Conservation (phyloP, 352 stramenopile species). For the Phytopythium kandeliae region DNA sequence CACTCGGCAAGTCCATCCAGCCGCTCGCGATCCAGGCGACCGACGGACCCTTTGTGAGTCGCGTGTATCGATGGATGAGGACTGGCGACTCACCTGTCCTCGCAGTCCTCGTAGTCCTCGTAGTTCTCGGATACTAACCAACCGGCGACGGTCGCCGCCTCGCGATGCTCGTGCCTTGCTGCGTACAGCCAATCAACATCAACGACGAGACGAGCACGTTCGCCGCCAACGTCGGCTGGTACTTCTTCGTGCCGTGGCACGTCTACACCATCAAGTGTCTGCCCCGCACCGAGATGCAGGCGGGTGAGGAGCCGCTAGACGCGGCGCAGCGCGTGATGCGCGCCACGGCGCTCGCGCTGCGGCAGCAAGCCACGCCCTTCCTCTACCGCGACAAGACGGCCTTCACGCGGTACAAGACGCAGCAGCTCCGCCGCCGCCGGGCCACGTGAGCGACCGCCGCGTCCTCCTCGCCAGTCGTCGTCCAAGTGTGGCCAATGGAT, state of each 20-base stretch:
- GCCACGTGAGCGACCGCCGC: background rate
- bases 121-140: too few species aligned
- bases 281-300: slow-evolving; percentile 22
- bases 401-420: slow-evolving; percentile 50
- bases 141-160: too few species aligned
- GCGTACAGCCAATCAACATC: slow-evolving; percentile 57
- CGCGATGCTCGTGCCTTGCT: too few species aligned
- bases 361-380: slow-evolving; percentile 55
- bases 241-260: slow-evolving; percentile 65
- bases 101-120: too few species aligned
- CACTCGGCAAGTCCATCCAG: slow-evolving; percentile 51
- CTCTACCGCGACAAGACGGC: slow-evolving; percentile 71
- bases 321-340: slow-evolving; percentile 65
- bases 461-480: too few species aligned
- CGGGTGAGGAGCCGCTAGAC: slow-evolving; percentile 38
- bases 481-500: too few species aligned
- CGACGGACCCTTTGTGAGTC: slow-evolving; percentile 59
- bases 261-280: slow-evolving; percentile 59
- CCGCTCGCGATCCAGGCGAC: slow-evolving; percentile 54
- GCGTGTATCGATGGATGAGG: too few species aligned
- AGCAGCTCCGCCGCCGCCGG: slow-evolving; percentile 33
- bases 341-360: slow-evolving; percentile 34
- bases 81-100: too few species aligned
- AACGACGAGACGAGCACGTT: slow-evolving; percentile 78
- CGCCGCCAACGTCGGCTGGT: slow-evolving; percentile 68